A percentile compares a stretch with the other conserved stretches of the same genome.
phyloP scores from a whole-genome alignment of 192 early-diverging fungal genomes.

The Pilobolus umbonatus region DNA sequence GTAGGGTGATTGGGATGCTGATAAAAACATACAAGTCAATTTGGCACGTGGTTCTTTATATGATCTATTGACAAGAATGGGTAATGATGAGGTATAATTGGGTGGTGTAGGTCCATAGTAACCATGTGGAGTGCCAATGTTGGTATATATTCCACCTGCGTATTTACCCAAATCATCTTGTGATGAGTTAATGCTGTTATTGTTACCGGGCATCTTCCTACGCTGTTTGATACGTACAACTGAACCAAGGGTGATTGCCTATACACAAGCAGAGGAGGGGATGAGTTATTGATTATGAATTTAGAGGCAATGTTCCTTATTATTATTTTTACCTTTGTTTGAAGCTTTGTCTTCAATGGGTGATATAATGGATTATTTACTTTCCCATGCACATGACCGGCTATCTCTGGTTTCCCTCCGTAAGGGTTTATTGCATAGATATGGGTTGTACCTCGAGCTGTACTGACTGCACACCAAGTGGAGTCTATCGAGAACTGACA shows the following conservation, averaged over 20 bases:
- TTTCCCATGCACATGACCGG: slow-evolving; percentile 45
- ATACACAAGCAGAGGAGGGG: too few relatives aligned
- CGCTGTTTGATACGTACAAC: slow-evolving; percentile 38
- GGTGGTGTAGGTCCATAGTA: slow-evolving; percentile 10
- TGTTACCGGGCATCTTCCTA: slow-evolving; percentile 28
- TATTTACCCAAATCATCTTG: not conserved
- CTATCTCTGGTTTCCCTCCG: slow-evolving; percentile 52
- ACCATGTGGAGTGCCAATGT: not conserved
- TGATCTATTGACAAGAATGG: not conserved
- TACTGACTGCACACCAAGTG: slow-evolving; percentile 71
- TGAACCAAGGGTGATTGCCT: slow-evolving; percentile 16
- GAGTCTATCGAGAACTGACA: slow-evolving; percentile 65
- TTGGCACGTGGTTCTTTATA: slow-evolving; percentile 17
- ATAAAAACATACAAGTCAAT: slow-evolving; percentile 27
- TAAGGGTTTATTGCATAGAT: slow-evolving; percentile 66
- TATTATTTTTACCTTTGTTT: slow-evolving; percentile 10
- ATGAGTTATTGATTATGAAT: too few relatives aligned
- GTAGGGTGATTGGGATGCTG: slow-evolving; percentile 13
- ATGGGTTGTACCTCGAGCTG: slow-evolving; percentile 71
- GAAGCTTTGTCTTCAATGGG: slow-evolving; percentile 25
- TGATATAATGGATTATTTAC: slow-evolving; percentile 31
- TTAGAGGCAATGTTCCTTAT: not conserved
- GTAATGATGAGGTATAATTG: not conserved
- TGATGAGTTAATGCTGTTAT: not conserved
- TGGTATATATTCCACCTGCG: not conserved